These are phyloP conservation scores for Fagopyrum esculentum DNA, from an alignment of 148 eudicot genomes.

Conservation along the genomic window DNA sequence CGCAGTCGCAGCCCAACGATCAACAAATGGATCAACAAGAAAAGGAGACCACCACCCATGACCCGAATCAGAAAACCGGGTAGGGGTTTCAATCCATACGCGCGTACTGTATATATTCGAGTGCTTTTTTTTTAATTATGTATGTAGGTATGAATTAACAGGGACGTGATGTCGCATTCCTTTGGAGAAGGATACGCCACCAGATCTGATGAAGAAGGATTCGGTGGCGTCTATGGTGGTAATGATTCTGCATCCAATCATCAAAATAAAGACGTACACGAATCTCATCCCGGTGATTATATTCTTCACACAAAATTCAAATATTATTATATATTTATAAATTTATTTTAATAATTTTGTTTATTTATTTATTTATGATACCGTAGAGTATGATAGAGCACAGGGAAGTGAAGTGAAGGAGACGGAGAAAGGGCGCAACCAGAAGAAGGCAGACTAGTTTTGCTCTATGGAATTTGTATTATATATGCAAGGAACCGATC, in stretches of 20 bases:
- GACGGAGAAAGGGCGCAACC: conserved; percentile 29
- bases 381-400: conserved; percentile 21
- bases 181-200: conserved; percentile 67
- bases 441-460: not conserved
- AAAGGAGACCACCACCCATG: not conserved
- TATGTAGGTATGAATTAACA: not conserved
- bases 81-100: not conserved
- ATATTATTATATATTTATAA: not conserved
- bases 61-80: not conserved
- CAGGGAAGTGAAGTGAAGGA: conserved; percentile 44
- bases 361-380: not conserved
- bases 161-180: conserved; percentile 53
- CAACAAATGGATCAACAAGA: not conserved
- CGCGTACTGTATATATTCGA: not conserved
- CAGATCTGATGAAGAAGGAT: conserved; percentile 76
- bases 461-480: too few species aligned
- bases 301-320: not conserved
- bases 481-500: too few species aligned
- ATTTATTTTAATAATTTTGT: not conserved
- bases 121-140: not conserved
- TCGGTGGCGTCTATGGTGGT: conserved; percentile 49
- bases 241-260: conserved; percentile 21
- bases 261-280: conserved; percentile 26
- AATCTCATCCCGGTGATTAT: conserved; percentile 28
- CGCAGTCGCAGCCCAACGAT: not conserved